Evolutionary conservation across 495 filamentous ascomycete genomes (phyloP).

Genomic region (Staphylotrichum tortipilum): DNA sequence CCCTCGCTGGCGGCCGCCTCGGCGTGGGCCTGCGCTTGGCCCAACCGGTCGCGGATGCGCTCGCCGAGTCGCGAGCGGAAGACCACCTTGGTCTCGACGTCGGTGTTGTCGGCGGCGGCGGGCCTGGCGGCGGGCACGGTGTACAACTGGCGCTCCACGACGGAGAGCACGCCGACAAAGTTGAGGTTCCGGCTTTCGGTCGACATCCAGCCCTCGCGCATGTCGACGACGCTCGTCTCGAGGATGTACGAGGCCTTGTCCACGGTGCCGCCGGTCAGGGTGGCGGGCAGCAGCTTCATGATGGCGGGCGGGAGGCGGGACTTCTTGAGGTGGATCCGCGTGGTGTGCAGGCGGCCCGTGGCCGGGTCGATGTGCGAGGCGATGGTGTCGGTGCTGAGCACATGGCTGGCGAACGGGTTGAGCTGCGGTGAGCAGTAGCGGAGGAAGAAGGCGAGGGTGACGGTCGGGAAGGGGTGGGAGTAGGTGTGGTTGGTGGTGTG

Average conservation of each 20-base stretch:
- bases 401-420: conserved; percentile 92
- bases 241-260: conserved; percentile 81
- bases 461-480: conserved; percentile 79
- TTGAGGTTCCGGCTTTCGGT: conserved; percentile 80
- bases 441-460: conserved; percentile 97
- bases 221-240: conserved; percentile 82
- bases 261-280: conserved; percentile 57
- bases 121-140: conserved; percentile 36
- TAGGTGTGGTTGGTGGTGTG: conserved; percentile 81
- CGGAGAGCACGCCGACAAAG: conserved; percentile 84
- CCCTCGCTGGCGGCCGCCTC: conserved; percentile 12
- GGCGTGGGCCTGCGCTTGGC: conserved; percentile 13
- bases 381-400: conserved; percentile 93
- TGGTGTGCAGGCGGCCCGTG: conserved; percentile 77
- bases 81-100: conserved; percentile 74
- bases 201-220: conserved; percentile 79
- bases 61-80: conserved; percentile 77
- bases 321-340: conserved; percentile 86
- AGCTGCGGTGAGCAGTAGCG: conserved; percentile 68
- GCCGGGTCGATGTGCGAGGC: conserved; percentile 69
- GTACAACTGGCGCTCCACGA: conserved; percentile 82
- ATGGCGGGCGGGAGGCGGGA: conserved; percentile 79
- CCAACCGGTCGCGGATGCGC: conserved; percentile 49
- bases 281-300: conserved; percentile 68
- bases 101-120: conserved; percentile 50